phyloP scores from a whole-genome alignment of 306 rosid species.

The Rosa rugosa region DNA sequence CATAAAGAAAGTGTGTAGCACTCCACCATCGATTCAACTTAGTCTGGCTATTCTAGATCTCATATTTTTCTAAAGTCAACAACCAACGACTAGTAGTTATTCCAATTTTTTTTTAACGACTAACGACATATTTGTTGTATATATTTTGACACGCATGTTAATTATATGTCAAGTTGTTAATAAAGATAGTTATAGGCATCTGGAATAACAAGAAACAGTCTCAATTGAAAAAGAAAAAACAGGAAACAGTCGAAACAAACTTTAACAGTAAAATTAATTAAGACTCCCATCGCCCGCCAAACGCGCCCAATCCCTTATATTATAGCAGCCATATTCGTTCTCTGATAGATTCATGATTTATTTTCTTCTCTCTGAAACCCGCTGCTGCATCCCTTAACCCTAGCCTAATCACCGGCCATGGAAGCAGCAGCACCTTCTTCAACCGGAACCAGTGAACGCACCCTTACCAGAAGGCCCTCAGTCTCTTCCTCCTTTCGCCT shows the following conservation, averaged over 20 bases:
- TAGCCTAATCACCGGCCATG: background rate
- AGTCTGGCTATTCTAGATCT: background rate
- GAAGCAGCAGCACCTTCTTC: conserved; percentile 26
- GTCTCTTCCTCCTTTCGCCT: conserved; percentile 56
- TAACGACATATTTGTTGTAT: background rate
- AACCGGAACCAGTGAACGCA: background rate
- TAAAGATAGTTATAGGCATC: background rate
- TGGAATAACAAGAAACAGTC: background rate
- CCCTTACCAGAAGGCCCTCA: conserved; percentile 14
- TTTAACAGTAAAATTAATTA: background rate
- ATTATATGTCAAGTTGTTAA: background rate
- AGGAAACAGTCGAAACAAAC: background rate
- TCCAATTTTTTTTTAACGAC: background rate
- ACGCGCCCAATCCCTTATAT: conserved; percentile 17
- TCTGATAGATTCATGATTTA: background rate
- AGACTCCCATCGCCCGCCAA: conserved; percentile 25
- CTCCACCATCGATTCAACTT: background rate
- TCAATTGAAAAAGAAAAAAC: background rate
- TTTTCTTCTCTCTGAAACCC: background rate
- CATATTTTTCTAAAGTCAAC: background rate
- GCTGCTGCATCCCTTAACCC: background rate
- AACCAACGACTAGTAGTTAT: background rate
- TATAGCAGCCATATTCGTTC: conserved; percentile 5
- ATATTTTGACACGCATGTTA: background rate
- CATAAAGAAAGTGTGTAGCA: background rate